Percentiles rank a stretch among this genome's conserved stretches.
These are phyloP conservation scores for Coemansia sp. DNA, from an alignment of 192 early-diverging fungal species.

Conservation along the genomic window DNA sequence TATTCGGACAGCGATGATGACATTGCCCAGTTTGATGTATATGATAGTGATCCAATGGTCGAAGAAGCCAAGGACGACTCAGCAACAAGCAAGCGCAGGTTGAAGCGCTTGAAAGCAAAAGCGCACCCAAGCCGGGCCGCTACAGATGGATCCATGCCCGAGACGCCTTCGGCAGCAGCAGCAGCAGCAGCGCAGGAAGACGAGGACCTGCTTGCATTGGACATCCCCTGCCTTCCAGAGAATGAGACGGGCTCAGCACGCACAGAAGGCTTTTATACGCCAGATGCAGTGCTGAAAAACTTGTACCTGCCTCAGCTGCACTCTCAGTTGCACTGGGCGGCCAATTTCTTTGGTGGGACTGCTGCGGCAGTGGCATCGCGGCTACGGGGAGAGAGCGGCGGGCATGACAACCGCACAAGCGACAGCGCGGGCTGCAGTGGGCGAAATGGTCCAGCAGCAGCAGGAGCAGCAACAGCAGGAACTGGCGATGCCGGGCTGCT, in stretches of 20 bases:
- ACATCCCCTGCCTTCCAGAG: conserved; percentile 25
- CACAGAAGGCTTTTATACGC: conserved; percentile 74
- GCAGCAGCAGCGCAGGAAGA: conserved; percentile 3
- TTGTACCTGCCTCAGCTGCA: conserved; percentile 60
- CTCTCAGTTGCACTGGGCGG: conserved; percentile 50
- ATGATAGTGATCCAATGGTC: neutral
- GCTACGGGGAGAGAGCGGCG: conserved; percentile 38
- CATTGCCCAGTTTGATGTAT: neutral
- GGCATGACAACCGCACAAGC: conserved; percentile 9
- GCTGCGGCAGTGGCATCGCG: conserved; percentile 47
- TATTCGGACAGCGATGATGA: conserved; percentile 1
- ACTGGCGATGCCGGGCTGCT: conserved; percentile 27
- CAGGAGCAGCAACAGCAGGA: conserved; percentile 5
- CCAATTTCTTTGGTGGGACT: conserved; percentile 52
- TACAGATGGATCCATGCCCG: conserved; percentile 19
- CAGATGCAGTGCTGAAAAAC: conserved; percentile 65
- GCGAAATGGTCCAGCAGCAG: neutral
- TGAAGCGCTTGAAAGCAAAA: conserved; percentile 5
- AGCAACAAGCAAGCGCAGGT: conserved; percentile 1
- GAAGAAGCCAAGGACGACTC: neutral
- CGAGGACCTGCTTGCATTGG: conserved; percentile 1
- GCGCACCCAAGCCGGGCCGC: conserved; percentile 21
- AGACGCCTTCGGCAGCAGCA: conserved; percentile 16
- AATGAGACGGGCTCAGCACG: conserved; percentile 76
- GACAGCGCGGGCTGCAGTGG: conserved; percentile 9